A percentile compares a stretch with the other conserved stretches of the same genome.
Evolutionary conservation across 1,284 basidiomycete species (phyloP).

Genomic region (Porogramme epimiltina): DNA sequence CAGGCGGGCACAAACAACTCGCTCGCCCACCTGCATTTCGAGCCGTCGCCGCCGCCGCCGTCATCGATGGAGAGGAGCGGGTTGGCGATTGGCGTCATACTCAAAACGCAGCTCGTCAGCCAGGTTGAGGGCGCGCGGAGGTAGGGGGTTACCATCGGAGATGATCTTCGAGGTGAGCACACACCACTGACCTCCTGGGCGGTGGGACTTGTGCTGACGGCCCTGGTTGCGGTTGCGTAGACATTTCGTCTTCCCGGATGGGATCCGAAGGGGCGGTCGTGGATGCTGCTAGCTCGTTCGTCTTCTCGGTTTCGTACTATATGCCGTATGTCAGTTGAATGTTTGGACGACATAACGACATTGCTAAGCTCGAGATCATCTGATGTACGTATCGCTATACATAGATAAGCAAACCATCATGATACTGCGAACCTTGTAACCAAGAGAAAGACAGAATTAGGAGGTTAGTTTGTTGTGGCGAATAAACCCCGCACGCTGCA

Average conservation of each 20-base stretch:
- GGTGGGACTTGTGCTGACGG: not conserved
- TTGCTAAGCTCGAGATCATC: no score
- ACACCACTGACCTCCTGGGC: not conserved
- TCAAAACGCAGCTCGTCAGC: conserved; percentile 63
- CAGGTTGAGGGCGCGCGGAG: conserved; percentile 59
- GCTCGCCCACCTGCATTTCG: conserved; percentile 60
- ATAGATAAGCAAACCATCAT: no score
- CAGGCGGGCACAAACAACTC: conserved; percentile 74
- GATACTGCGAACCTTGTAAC: no score
- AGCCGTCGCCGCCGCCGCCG: conserved; percentile 61
- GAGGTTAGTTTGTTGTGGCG: no score
- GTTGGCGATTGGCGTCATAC: conserved; percentile 69
- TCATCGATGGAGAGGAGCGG: conserved; percentile 66
- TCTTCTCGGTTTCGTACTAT: no score
- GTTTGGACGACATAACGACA: no score
- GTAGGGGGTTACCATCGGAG: conserved; percentile 72
- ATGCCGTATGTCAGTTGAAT: no score
- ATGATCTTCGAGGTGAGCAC: conserved; percentile 61
- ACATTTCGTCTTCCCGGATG: conserved; percentile 51
- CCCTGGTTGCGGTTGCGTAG: conserved; percentile 27
- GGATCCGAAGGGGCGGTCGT: conserved; percentile 24
- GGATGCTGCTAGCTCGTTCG: no score
- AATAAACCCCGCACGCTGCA: no score
- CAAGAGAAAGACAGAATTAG: no score
- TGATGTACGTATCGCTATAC: no score